These are phyloP conservation scores for Meripilus lineatus DNA, from an alignment of 1,284 basidiomycete genomes.

Conservation along the genomic window DNA sequence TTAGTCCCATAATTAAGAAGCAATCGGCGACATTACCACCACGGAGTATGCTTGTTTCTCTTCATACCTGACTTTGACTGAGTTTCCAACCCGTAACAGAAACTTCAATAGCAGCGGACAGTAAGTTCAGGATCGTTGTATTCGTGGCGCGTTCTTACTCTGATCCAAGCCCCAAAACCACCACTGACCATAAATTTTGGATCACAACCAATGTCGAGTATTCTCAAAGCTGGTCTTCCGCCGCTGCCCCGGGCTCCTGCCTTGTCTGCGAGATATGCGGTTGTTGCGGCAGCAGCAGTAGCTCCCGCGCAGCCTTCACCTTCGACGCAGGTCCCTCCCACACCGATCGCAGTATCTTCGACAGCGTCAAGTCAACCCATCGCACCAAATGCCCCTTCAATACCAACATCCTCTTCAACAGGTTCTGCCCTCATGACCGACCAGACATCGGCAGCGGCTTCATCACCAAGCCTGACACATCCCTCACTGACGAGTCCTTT, in stretches of 20 bases:
- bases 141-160: conserved; percentile 14
- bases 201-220: conserved; percentile 77
- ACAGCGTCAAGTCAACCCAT: conserved; percentile 33
- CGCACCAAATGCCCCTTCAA: conserved; percentile 33
- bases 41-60: conserved; percentile 49
- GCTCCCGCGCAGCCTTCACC: too few species aligned
- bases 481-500: conserved; percentile 75
- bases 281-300: conserved; percentile 87
- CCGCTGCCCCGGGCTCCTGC: conserved; percentile 48
- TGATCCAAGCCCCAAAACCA: conserved; percentile 52
- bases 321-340: conserved; percentile 19
- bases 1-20: conserved; percentile 78
- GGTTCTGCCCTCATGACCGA: conserved; percentile 30
- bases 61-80: conserved; percentile 8
- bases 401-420: conserved; percentile 30
- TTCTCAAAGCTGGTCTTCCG: conserved; percentile 65
- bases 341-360: conserved; percentile 21
- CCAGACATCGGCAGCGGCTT: conserved; percentile 46
- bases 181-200: conserved; percentile 79
- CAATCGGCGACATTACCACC: conserved; percentile 52
- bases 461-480: conserved; percentile 77
- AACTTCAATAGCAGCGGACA: conserved; percentile 41
- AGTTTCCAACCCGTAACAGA: conserved; percentile 28
- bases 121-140: conserved; percentile 26
- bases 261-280: conserved; percentile 87